phyloP scores from a whole-genome alignment of 1,284 basidiomycete species.

The Rhodotorula sp. region DNA sequence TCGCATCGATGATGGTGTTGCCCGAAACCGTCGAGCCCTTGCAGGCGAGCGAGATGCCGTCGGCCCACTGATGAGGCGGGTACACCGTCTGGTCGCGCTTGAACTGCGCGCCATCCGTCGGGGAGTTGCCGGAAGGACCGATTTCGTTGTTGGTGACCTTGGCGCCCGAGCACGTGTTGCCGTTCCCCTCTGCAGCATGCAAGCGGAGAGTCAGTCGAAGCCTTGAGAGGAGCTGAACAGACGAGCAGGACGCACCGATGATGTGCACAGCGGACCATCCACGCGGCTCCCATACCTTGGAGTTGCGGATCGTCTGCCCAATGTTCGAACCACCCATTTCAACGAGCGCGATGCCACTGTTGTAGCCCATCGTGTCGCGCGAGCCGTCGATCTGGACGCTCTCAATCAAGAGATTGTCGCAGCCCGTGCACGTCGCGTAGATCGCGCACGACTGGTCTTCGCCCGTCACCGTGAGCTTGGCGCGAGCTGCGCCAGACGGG shows the following conservation, averaged over 20 bases:
- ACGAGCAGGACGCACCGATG: constrained; percentile 29
- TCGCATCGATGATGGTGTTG: constrained; percentile 68
- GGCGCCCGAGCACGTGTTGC: constrained; percentile 35
- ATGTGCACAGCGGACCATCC: constrained; percentile 44
- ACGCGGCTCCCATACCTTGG: constrained; percentile 42
- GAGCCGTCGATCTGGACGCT: constrained; percentile 51
- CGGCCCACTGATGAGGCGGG: constrained; percentile 53
- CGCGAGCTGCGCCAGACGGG: constrained; percentile 53
- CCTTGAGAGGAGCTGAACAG: neutral
- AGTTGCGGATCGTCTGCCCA: constrained; percentile 41
- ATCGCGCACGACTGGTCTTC: constrained; percentile 45
- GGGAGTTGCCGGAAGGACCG: constrained; percentile 43
- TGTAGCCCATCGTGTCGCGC: constrained; percentile 46
- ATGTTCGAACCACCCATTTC: constrained; percentile 52
- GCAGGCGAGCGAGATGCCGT: constrained; percentile 79
- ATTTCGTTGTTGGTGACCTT: constrained; percentile 42
- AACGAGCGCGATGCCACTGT: constrained; percentile 48
- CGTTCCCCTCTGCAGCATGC: constrained; percentile 31
- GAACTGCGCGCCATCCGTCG: constrained; percentile 37
- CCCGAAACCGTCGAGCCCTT: constrained; percentile 65
- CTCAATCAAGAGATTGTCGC: constrained; percentile 38
- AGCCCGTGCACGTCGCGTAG: constrained; percentile 42
- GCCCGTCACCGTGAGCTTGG: constrained; percentile 51
- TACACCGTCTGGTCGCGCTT: constrained; percentile 20
- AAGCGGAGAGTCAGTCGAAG: neutral